phyloP scores from a whole-genome alignment of 2,329 filamentous ascomycete genomes.

The Neopestalotiopsis rosae region DNA sequence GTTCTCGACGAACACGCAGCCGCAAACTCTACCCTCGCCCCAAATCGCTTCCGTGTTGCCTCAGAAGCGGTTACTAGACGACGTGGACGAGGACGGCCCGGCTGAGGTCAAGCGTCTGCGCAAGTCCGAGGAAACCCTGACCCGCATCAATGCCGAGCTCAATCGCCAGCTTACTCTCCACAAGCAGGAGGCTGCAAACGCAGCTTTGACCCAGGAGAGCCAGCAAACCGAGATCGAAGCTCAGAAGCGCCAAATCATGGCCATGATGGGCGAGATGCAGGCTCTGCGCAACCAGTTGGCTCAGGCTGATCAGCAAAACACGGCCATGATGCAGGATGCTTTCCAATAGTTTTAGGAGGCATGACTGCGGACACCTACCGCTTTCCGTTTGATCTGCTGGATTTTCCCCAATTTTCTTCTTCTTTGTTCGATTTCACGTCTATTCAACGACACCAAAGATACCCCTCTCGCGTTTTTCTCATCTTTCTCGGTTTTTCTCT shows the following conservation, averaged over 20 bases:
- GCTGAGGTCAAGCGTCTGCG: slow-evolving; percentile 71
- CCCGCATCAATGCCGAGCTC: slow-evolving; percentile 28
- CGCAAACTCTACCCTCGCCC: slow-evolving; percentile 19
- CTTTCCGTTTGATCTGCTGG: neutral
- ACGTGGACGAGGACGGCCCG: slow-evolving; percentile 49
- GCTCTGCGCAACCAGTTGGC: slow-evolving; percentile 41
- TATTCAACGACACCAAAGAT: slow-evolving; percentile 1
- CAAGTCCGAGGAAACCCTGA: slow-evolving; percentile 67
- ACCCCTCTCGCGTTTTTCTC: slow-evolving; percentile 14
- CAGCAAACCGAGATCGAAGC: slow-evolving; percentile 12
- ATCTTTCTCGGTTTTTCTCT: neutral
- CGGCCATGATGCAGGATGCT: neutral
- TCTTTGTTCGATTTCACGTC: neutral
- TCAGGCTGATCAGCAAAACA: neutral
- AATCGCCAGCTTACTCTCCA: slow-evolving; percentile 51
- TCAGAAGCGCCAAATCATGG: slow-evolving; percentile 31
- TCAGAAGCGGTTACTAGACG: slow-evolving; percentile 57
- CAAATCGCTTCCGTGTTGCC: slow-evolving; percentile 25
- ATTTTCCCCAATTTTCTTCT: neutral
- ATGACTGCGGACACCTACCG: neutral
- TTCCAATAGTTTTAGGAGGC: neutral
- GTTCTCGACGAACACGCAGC: neutral
- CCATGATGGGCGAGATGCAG: slow-evolving; percentile 55
- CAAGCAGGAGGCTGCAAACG: slow-evolving; percentile 37
- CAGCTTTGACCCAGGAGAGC: slow-evolving; percentile 1